phyloP scores from a whole-genome alignment of 768 basidiomycete species.

The Clitopilus hobsonii region DNA sequence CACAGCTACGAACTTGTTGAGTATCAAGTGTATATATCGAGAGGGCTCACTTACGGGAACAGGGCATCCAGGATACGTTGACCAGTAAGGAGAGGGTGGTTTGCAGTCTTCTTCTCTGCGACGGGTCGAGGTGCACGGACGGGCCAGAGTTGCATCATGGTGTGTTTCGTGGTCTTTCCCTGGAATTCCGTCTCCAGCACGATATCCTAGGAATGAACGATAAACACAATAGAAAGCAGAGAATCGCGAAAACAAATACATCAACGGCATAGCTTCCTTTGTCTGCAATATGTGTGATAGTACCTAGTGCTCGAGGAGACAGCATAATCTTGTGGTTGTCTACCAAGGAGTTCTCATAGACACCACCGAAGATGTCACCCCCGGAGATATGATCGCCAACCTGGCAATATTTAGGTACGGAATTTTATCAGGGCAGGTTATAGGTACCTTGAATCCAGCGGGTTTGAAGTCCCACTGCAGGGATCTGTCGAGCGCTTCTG shows the following conservation, averaged over 20 bases:
- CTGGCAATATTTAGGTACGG: constrained; percentile 30
- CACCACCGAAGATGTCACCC: constrained; percentile 92
- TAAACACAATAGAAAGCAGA: not conserved
- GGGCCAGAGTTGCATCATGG: constrained; percentile 98
- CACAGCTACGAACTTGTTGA: constrained; percentile 54
- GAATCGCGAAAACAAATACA: constrained; percentile 39
- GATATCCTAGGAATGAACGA: constrained; percentile 57
- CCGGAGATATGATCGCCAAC: constrained; percentile 97
- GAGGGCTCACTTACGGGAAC: constrained; percentile 71
- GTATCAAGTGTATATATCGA: not conserved
- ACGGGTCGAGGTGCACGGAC: constrained; percentile 96
- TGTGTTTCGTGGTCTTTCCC: constrained; percentile 88
- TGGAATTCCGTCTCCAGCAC: constrained; percentile 98
- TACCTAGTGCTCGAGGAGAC: constrained; percentile 88
- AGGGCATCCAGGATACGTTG: constrained; percentile 96
- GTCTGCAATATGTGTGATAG: constrained; percentile 89
- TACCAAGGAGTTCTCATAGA: constrained; percentile 96
- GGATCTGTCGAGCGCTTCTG: constrained; percentile 84
- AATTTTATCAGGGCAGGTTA: not conserved
- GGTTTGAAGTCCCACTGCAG: constrained; percentile 96
- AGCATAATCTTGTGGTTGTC: constrained; percentile 98
- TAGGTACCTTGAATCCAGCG: constrained; percentile 61
- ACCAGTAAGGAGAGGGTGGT: constrained; percentile 89
- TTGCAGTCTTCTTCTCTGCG: constrained; percentile 91
- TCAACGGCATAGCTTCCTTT: constrained; percentile 91